These are phyloP conservation scores for Talaromyces rugulosus DNA, from an alignment of 2,329 filamentous ascomycete species.

Conservation along the genomic window DNA sequence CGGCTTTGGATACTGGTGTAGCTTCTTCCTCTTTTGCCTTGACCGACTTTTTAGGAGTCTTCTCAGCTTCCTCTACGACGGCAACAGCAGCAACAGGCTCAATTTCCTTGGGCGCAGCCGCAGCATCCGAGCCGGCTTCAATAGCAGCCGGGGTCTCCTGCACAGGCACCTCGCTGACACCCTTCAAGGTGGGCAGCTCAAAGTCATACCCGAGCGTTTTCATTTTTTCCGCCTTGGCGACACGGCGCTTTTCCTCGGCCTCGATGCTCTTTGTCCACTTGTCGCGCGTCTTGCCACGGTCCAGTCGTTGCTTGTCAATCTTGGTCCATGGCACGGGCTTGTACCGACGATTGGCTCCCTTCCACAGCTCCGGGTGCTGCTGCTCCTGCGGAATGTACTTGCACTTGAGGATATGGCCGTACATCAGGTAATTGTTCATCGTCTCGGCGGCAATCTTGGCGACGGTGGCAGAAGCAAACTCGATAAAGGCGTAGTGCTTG, in stretches of 20 bases:
- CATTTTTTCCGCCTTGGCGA: slow-evolving; percentile 67
- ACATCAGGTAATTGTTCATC: slow-evolving; percentile 97
- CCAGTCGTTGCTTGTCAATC: slow-evolving; percentile 72
- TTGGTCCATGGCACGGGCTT: slow-evolving; percentile 84
- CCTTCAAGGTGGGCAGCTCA: slow-evolving; percentile 67
- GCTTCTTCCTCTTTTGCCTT: slow-evolving; percentile 27
- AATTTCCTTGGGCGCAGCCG: slow-evolving; percentile 15
- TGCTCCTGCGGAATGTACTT: slow-evolving; percentile 71
- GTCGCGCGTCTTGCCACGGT: slow-evolving; percentile 67
- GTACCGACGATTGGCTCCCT: slow-evolving; percentile 85
- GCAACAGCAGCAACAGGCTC: slow-evolving; percentile 22
- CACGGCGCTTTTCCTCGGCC: slow-evolving; percentile 67
- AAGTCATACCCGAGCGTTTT: slow-evolving; percentile 82
- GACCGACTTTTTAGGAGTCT: slow-evolving; percentile 30
- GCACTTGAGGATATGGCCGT: slow-evolving; percentile 89
- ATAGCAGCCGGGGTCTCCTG: slow-evolving; percentile 24
- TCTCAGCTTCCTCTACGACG: slow-evolving; percentile 18
- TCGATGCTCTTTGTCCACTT: slow-evolving; percentile 74
- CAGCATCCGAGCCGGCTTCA: slow-evolving; percentile 19
- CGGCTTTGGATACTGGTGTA: slow-evolving; percentile 8
- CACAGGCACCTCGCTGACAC: slow-evolving; percentile 50
- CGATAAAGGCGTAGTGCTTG: slow-evolving; percentile 93
- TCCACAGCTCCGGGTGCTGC: slow-evolving; percentile 77
- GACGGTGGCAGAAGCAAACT: slow-evolving; percentile 73
- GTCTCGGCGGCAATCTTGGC: slow-evolving; percentile 89